Conservation (phyloP, 1,139 yeast genomes). For the Tardiomyces depauwii region DNA sequence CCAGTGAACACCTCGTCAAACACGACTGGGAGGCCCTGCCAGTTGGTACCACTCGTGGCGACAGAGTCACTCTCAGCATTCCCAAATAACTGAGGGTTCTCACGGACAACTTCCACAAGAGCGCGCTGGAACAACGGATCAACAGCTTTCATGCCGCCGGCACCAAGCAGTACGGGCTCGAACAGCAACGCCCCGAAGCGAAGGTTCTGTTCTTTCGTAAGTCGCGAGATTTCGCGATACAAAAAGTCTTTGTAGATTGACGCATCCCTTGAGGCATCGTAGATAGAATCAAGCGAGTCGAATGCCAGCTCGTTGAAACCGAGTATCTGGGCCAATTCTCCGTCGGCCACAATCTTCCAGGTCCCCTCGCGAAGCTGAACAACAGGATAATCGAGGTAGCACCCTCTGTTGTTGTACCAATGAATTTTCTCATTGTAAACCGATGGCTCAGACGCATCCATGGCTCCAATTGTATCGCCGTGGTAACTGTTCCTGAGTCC, state of each 20-base stretch:
- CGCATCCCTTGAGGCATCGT: neutral
- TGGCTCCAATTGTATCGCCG: constrained; percentile 22
- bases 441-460: constrained; percentile 22
- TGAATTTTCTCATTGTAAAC: constrained; percentile 18
- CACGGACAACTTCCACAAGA: constrained; percentile 16
- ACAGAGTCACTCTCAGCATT: no score
- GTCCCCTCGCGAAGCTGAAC: constrained; percentile 12
- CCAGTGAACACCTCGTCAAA: constrained; percentile 23
- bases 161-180: constrained; percentile 20
- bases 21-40: constrained; percentile 20
- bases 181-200: constrained; percentile 19
- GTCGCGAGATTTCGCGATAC: neutral
- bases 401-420: constrained; percentile 19
- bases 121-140: constrained; percentile 20
- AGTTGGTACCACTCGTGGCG: constrained; percentile 3
- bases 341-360: constrained; percentile 12
- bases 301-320: neutral
- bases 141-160: constrained; percentile 21
- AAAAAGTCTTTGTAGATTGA: neutral
- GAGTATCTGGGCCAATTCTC: neutral
- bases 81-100: constrained; percentile 9
- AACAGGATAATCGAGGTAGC: constrained; percentile 20
- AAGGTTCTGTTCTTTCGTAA: constrained; percentile 10
- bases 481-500: constrained; percentile 20
- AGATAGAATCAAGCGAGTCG: neutral